These are phyloP conservation scores for Brassica hybrid DNA, from an alignment of 441 rosid species.

Conservation along the genomic window DNA sequence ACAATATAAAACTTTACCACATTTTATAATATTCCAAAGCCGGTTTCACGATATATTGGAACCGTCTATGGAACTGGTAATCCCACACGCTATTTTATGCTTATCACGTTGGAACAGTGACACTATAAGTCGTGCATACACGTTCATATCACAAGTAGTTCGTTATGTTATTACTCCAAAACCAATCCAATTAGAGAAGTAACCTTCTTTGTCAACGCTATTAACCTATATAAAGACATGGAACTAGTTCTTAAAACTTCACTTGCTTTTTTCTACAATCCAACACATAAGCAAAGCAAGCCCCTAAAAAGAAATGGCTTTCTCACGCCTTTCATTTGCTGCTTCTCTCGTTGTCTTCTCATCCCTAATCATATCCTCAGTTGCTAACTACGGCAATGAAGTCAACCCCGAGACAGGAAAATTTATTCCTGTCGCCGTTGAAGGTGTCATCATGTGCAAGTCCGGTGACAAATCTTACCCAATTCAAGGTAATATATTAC, in stretches of 20 bases:
- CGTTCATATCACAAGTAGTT: constrained; percentile 30
- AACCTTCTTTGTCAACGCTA: constrained; percentile 15
- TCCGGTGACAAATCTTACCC: too few relatives aligned
- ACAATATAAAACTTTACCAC: background rate
- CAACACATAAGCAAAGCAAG: constrained; percentile 22
- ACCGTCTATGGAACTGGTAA: constrained; percentile 34
- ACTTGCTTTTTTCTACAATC: constrained; percentile 33
- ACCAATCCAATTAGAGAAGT: background rate
- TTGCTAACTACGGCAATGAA: constrained; percentile 35
- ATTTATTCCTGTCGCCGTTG: constrained; percentile 39
- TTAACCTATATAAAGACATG: constrained; percentile 28
- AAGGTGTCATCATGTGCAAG: constrained; percentile 50
- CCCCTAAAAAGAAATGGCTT: constrained; percentile 29
- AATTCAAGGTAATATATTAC: too few relatives aligned
- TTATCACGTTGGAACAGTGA: constrained; percentile 35
- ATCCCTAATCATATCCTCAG: constrained; percentile 40
- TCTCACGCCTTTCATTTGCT: constrained; percentile 40
- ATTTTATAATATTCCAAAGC: background rate
- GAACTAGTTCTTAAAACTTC: constrained; percentile 24
- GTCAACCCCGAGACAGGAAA: constrained; percentile 37
- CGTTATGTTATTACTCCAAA: background rate
- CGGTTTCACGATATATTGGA: background rate
- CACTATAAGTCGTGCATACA: constrained; percentile 36
- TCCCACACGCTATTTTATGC: constrained; percentile 21
- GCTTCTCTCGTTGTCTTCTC: constrained; percentile 40